Evolutionary conservation across 2,329 filamentous ascomycete genomes (phyloP).

Genomic region (Grosmannia serpens): DNA sequence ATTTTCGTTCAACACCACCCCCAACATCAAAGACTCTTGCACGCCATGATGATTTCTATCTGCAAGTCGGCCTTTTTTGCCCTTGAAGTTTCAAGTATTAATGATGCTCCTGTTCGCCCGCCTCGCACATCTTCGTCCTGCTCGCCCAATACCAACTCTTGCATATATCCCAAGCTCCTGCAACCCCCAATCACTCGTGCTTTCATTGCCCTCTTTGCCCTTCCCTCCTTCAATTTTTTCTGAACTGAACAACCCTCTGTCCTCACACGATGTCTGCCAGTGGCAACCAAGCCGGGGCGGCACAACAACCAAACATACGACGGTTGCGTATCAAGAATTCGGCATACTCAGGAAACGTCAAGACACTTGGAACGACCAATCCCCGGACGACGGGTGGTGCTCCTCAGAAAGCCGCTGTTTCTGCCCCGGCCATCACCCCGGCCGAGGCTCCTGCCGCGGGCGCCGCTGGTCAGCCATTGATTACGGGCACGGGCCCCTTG

Average conservation of each 20-base stretch:
- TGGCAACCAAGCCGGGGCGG: background rate
- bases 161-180: background rate
- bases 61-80: background rate
- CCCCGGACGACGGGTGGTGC: background rate
- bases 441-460: background rate
- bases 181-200: background rate
- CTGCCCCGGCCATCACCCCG: background rate
- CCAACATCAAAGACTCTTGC: background rate
- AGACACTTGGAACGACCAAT: too few species aligned
- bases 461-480: background rate
- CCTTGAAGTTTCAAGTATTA: background rate
- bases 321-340: background rate
- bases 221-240: too few species aligned
- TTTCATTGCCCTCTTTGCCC: background rate
- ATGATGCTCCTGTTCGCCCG: background rate
- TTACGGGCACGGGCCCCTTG: background rate
- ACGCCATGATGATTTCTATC: too few species aligned
- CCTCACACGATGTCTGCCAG: background rate
- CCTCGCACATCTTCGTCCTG: too few species aligned
- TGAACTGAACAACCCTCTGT: background rate
- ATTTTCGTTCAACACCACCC: background rate
- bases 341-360: too few species aligned
- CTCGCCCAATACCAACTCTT: too few species aligned
- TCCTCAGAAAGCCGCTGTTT: background rate
- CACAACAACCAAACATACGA: background rate